Evolutionary conservation across 352 stramenopile species (phyloP), one percentile per base, ranked within the genome.

Genomic region (Globisporangium radiosum): DNA sequence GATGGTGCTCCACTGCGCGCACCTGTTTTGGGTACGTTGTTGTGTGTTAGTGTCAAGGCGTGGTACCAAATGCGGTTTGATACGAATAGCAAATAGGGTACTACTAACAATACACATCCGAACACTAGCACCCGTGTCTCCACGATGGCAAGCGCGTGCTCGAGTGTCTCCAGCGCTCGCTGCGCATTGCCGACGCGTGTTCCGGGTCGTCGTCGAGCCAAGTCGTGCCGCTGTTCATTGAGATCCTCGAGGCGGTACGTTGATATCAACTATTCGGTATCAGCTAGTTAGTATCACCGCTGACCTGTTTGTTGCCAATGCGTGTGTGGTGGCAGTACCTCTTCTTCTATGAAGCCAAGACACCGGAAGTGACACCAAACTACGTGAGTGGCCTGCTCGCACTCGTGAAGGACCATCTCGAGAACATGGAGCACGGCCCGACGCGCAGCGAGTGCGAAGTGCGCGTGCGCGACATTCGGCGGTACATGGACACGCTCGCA

Each of bases 141-240:
- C 72, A 81, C 11, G 97, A 99, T 66, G 83, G 85, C 39, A 96
- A 98, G 65, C 81, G 92, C 33, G 94, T 98, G 6, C 73, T 98
- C 4, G 96, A 99, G 73, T 99, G 97, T 67, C 79, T 99, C 13
- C 96, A 99, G 75, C 79, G 95, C 6, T 90, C 92, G 11, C 71
- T 99, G 4, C 97, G 98, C 43, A 97, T 99, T 58, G 95, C 94
- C 0, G 94, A 99, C 71, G 78, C 83, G 0, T 97, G 85, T 47
- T 73, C 72, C 19, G 71, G 73, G 5, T 71, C 81, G 0, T 86
- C 90, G 15, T 79, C 85, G 7, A 77, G 73, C 6, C 94, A 98
- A 71, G 25, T 33, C 25, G 83, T 98, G 5, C 65, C 77, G 10
- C 78, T 99, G 10, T 99, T 99, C 74, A 87, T 99, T 6, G 95